Base-by-base conservation (phyloP, 306 rosid species). In the Medicago lupulina region DNA sequence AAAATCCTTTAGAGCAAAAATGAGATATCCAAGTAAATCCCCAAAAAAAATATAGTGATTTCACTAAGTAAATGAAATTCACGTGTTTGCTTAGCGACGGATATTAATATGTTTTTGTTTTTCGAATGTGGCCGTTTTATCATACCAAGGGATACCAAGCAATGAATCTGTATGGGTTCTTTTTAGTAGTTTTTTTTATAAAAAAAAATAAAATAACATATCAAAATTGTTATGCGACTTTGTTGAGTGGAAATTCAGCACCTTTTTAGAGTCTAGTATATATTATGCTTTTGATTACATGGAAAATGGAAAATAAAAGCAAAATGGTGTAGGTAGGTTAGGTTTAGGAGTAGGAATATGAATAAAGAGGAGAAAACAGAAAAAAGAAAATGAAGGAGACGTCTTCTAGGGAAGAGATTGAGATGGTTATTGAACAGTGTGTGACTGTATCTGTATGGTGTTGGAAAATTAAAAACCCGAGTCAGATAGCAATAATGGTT, bases 391-490 rank as follows among this genome's bases (percentile, higher is more conserved):
- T 5, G 80, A 25, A 61, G 39, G 60, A 55, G 57, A 90, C 84
- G 81, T 71, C 84, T 62, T 41, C 47, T 50, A 90, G 96, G 84
- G 40, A 92, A 76, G 69, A 71, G 80, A 81, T 74, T 71, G 86
- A 28, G 81, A 80, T 50, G 79, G 79, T 46, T 43, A 68, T 66
- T 73, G 85, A 81, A 81, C 78, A 80, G 85, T 74, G 83, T 64
- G 88, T 65, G 79, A 70, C 84, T 81, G 77, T 75, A 75, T 50
- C 76, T 55, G 2, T 4, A 46, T 62, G 54, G 49, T 76, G 62
- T 89, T 91, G 93, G 89, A 86, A 91, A 91, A 82, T 81, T 86
- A 86, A 93, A 93, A 89, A 87, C 92, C 91, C 89, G 80, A 85
- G 87, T 90, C 91, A 83, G 89, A 86, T 65, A 78, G 91, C 91